phyloP scores from a whole-genome alignment of 371 early-diverging fungal species.

The Mucor circinelloides region DNA sequence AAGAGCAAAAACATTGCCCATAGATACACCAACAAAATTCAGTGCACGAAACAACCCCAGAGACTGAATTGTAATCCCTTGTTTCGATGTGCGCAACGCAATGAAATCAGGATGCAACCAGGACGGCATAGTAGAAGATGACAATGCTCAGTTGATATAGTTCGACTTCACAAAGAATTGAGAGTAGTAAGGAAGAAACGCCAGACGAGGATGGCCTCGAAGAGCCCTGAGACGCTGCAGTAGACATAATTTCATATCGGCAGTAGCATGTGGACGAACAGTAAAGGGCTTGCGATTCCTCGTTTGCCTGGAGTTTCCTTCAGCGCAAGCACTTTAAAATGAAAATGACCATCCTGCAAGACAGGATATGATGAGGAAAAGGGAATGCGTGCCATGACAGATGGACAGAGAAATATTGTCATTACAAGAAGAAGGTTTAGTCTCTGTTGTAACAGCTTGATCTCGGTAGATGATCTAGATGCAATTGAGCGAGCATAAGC shows the following conservation, averaged over 20 bases:
- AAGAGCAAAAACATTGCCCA: constrained; percentile 7
- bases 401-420: too few species aligned
- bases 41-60: constrained; percentile 11
- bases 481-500: too few species aligned
- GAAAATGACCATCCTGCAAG: too few species aligned
- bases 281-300: constrained; percentile 10
- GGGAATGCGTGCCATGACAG: too few species aligned
- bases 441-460: too few species aligned
- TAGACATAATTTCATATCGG: background rate
- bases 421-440: too few species aligned
- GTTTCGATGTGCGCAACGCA: constrained; percentile 1
- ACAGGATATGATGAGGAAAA: background rate
- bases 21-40: constrained; percentile 1
- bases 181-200: background rate
- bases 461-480: too few species aligned
- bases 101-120: constrained; percentile 9
- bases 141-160: background rate
- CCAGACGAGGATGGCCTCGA: background rate
- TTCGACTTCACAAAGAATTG: background rate
- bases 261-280: background rate
- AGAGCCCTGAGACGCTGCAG: background rate
- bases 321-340: too few species aligned
- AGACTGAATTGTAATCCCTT: constrained; percentile 7
- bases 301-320: too few species aligned
- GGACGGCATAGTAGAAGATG: background rate